Conservation (phyloP, 805 yeast genomes). For the Saccharomycopsis fibuligera region DNA sequence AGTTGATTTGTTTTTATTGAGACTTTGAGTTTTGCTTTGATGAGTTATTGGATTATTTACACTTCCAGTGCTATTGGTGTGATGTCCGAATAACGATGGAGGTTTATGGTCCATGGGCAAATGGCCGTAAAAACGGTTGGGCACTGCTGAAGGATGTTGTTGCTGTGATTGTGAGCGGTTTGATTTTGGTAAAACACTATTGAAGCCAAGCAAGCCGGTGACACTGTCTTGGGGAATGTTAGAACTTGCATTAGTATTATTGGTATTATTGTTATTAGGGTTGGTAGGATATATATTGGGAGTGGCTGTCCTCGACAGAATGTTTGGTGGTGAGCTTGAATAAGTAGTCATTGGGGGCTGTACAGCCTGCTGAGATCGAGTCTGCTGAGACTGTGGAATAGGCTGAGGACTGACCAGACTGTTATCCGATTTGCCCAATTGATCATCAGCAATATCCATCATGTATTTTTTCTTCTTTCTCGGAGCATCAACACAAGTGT, state of each 20-base stretch:
- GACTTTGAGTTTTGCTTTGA: no score
- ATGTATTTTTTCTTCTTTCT: constrained; percentile 80
- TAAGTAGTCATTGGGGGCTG: neutral
- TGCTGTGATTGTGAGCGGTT: constrained; percentile 3
- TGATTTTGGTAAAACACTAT: neutral
- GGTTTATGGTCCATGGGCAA: no score
- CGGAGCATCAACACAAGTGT: constrained; percentile 82
- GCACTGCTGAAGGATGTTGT: constrained; percentile 1
- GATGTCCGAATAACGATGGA: no score
- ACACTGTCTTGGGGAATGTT: neutral
- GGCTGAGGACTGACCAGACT: neutral
- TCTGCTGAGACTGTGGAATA: neutral
- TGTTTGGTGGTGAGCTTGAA: neutral
- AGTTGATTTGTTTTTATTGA: no score
- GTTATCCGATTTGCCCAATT: neutral
- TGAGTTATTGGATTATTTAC: no score
- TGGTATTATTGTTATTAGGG: no score
- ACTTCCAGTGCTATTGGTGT: no score
- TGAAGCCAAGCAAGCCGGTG: neutral
- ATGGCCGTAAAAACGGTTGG: no score
- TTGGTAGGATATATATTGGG: neutral
- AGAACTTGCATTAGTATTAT: no score
- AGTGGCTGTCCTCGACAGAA: neutral
- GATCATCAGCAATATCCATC: constrained; percentile 45
- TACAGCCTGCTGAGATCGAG: neutral